Conservation (phyloP, 2,329 filamentous ascomycete genomes). For the Monosporascus sp. region DNA sequence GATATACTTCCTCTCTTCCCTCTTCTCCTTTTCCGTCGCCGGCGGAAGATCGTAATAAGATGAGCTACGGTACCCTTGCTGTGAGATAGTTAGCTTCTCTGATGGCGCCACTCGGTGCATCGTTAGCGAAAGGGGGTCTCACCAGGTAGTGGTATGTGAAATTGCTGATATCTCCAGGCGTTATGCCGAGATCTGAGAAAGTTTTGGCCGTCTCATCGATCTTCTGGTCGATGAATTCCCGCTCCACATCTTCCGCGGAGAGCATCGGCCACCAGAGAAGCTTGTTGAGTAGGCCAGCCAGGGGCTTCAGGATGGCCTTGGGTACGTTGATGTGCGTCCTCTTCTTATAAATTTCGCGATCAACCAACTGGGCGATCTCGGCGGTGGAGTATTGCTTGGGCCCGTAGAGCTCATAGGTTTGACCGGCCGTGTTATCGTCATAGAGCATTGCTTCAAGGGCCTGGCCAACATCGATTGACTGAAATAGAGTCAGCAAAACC, state of each 20-base stretch:
- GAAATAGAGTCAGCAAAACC: constrained; percentile 5
- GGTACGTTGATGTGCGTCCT: constrained; percentile 89
- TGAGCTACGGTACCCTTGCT: constrained; percentile 88
- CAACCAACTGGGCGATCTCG: constrained; percentile 82
- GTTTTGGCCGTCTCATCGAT: constrained; percentile 93
- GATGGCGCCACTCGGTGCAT: not conserved
- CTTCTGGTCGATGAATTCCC: constrained; percentile 86
- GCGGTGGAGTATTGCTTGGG: constrained; percentile 87
- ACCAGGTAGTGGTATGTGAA: constrained; percentile 93
- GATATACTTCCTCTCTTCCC: constrained; percentile 93
- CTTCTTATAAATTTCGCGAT: constrained; percentile 87
- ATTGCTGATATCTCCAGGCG: constrained; percentile 78
- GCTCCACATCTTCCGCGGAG: constrained; percentile 80
- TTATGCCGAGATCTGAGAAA: constrained; percentile 87
- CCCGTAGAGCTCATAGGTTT: constrained; percentile 93
- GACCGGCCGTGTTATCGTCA: constrained; percentile 81
- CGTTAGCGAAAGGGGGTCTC: constrained; percentile 31
- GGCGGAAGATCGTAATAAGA: constrained; percentile 91
- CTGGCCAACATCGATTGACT: constrained; percentile 84
- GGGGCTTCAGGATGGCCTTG: constrained; percentile 70
- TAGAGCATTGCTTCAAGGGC: constrained; percentile 87
- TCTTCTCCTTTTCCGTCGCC: constrained; percentile 88
- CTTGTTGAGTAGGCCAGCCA: constrained; percentile 71
- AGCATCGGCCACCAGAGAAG: constrained; percentile 83
- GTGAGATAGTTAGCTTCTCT: constrained; percentile 27